A percentile compares a stretch with the other conserved stretches of the same genome.
Evolutionary conservation across 345 rosid genomes (phyloP).

Genomic region (Melaleuca quinquenervia): DNA sequence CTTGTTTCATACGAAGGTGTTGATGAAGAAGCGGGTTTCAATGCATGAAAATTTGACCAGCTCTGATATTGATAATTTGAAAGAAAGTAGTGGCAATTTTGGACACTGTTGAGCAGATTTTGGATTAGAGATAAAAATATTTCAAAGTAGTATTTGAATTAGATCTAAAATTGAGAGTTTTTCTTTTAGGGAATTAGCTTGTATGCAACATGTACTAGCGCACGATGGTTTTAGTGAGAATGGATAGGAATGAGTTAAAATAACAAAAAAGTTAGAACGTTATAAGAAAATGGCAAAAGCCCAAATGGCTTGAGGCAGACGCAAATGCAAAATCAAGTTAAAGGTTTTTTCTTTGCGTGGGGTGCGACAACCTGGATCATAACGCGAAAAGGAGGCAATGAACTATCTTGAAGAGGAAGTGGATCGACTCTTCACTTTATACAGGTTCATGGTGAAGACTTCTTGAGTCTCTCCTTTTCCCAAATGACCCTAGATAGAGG

Average conservation of each 20-base stretch:
- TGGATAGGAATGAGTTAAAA: neutral
- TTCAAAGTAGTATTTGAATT: neutral
- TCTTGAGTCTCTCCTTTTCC: neutral
- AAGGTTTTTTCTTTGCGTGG: neutral
- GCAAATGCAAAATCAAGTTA: neutral
- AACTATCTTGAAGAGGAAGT: neutral
- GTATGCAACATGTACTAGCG: neutral
- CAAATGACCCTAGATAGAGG: no score
- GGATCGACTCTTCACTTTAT: neutral
- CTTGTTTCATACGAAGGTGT: neutral
- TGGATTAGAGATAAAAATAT: neutral
- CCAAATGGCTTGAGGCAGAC: neutral
- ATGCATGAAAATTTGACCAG: no score
- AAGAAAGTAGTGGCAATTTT: neutral
- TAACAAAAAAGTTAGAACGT: neutral
- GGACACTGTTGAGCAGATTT: fast-evolving
- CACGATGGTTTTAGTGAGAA: neutral
- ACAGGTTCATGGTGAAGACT: neutral
- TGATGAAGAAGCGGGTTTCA: no score
- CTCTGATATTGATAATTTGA: neutral
- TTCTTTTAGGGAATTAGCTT: neutral
- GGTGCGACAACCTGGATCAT: neutral
- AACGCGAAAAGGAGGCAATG: neutral
- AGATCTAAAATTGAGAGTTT: neutral
- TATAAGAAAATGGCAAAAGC: neutral